phyloP scores from a whole-genome alignment of 345 rosid genomes.

The Crucihimalaya himalaica region DNA sequence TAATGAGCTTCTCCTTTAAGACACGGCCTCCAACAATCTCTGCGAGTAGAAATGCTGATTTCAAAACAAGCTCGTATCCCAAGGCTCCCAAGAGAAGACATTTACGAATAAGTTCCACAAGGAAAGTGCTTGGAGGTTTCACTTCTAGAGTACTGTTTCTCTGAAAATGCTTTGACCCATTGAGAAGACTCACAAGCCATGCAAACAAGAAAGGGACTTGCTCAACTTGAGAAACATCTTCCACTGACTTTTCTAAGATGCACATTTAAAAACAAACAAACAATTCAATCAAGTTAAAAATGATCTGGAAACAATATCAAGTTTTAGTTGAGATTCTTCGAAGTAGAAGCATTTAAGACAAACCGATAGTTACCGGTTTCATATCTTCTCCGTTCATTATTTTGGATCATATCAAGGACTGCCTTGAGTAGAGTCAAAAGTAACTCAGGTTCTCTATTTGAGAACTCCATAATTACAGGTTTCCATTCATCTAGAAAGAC shows the following conservation, averaged over 20 bases:
- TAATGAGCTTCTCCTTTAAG: constrained; percentile 53
- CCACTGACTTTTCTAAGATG: constrained; percentile 36
- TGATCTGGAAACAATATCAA: background rate
- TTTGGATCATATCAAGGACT: constrained; percentile 57
- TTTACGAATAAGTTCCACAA: constrained; percentile 53
- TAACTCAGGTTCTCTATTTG: constrained; percentile 74
- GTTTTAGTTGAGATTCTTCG: background rate
- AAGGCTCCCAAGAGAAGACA: constrained; percentile 51
- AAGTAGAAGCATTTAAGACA: constrained; percentile 5
- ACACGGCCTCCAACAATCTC: constrained; percentile 46
- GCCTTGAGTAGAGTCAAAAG: constrained; percentile 65
- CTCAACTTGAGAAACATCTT: constrained; percentile 44
- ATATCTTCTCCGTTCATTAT: constrained; percentile 46
- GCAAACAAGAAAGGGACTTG: constrained; percentile 59
- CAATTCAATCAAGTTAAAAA: constrained; percentile 22
- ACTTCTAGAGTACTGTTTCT: constrained; percentile 40
- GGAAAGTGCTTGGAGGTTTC: constrained; percentile 42
- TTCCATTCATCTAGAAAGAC: constrained; percentile 64
- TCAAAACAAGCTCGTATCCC: constrained; percentile 50
- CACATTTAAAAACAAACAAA: constrained; percentile 35
- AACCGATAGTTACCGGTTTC: constrained; percentile 49
- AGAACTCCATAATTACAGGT: constrained; percentile 55
- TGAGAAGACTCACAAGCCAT: constrained; percentile 66
- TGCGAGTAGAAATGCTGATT: constrained; percentile 54
- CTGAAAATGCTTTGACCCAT: constrained; percentile 45